Conservation (phyloP, 2,329 filamentous ascomycete species). For the Fusarium sp. region DNA sequence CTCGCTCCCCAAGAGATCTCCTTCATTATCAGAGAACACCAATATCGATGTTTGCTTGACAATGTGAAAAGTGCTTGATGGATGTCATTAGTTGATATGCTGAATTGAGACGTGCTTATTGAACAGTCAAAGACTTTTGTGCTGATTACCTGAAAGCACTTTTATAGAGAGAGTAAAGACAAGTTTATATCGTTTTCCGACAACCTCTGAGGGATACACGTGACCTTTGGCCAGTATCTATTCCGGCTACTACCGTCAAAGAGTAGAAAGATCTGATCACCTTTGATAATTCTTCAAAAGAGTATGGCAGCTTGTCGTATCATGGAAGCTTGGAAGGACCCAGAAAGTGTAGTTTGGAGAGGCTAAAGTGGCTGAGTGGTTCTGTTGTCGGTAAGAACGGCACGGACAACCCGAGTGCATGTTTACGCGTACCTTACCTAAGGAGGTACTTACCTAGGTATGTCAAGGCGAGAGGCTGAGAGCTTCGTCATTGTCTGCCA, state of each 20-base stretch:
- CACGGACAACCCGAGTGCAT: constrained; percentile 13
- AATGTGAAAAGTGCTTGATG: background rate
- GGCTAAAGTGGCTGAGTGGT: constrained; percentile 5
- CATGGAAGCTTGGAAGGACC: background rate
- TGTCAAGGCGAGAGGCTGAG: constrained; percentile 22
- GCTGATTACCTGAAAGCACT: too few relatives aligned
- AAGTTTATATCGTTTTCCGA: background rate
- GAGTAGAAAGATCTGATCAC: background rate
- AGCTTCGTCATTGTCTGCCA: constrained; percentile 12
- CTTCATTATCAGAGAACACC: background rate
- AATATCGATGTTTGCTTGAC: background rate
- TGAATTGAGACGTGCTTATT: background rate
- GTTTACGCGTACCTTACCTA: background rate
- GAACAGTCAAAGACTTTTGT: background rate
- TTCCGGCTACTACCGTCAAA: background rate
- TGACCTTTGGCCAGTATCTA: background rate
- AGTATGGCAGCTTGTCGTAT: background rate
- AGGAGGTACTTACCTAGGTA: background rate
- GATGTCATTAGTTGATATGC: background rate
- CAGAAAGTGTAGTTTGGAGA: background rate
- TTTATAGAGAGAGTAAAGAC: background rate
- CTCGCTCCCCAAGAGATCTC: background rate
- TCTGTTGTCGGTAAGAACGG: constrained; percentile 26
- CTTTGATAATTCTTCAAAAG: background rate
- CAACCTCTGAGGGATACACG: background rate